Evolutionary conservation across 2,329 filamentous ascomycete species (phyloP).

Genomic region (Arthrobotrys pseudoclavata): DNA sequence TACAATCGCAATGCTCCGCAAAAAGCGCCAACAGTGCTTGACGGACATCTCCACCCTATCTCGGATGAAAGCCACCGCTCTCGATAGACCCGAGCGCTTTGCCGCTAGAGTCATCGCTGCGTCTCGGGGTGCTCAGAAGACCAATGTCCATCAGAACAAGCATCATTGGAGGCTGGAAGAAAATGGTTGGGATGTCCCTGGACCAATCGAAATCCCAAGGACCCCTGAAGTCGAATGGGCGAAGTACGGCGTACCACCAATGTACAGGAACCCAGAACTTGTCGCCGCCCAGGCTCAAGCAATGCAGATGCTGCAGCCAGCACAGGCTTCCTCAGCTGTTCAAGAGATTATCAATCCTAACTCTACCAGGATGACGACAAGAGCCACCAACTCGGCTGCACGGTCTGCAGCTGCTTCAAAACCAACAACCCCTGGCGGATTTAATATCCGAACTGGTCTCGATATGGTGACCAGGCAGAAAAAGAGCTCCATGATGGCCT

Average conservation of each 20-base stretch:
- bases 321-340: constrained; percentile 26
- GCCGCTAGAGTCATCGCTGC: constrained; percentile 57
- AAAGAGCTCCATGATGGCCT: constrained; percentile 45
- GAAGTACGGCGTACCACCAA: constrained; percentile 55
- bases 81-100: constrained; percentile 47
- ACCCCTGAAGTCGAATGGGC: constrained; percentile 48
- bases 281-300: constrained; percentile 12
- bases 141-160: constrained; percentile 54
- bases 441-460: constrained; percentile 54
- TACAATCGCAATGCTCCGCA: constrained; percentile 54
- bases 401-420: constrained; percentile 37
- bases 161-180: constrained; percentile 57
- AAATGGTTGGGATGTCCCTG: constrained; percentile 45
- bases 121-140: constrained; percentile 59
- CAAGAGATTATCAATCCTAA: constrained; percentile 59
- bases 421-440: constrained; percentile 34
- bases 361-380: constrained; percentile 54
- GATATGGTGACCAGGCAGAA: constrained; percentile 52
- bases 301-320: constrained; percentile 24
- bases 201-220: constrained; percentile 43
- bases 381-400: constrained; percentile 46
- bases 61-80: constrained; percentile 42
- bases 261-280: constrained; percentile 35
- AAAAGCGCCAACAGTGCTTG: constrained; percentile 51
- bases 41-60: constrained; percentile 37